Conservation (phyloP, 169 alveolate species). For the Cyclospora cayetanensis region DNA sequence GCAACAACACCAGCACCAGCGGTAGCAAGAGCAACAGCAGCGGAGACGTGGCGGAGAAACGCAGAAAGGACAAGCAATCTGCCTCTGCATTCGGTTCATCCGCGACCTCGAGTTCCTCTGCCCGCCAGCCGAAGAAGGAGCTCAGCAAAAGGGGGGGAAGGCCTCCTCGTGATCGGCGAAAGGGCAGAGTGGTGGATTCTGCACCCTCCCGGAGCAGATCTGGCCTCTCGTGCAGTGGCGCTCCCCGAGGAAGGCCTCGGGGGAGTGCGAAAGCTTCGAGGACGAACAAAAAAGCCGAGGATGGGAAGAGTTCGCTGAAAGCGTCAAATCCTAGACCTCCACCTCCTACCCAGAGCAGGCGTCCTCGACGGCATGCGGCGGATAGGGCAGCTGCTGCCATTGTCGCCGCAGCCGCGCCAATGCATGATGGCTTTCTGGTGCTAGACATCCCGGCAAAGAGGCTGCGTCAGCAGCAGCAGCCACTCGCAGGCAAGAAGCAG, state of each 20-base stretch:
- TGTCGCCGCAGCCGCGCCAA: neutral
- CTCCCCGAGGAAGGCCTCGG: neutral
- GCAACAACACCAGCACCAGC: conserved; percentile 4
- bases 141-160: neutral
- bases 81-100: neutral
- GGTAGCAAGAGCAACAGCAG: neutral
- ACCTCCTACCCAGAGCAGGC: neutral
- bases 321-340: neutral
- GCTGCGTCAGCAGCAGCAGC: conserved; percentile 17
- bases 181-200: neutral
- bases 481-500: neutral
- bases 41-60: too few species aligned
- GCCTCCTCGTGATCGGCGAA: neutral
- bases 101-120: neutral
- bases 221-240: neutral
- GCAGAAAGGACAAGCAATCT: neutral
- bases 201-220: neutral
- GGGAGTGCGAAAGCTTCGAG: neutral
- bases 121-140: too few species aligned
- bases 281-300: neutral
- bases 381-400: conserved; percentile 4
- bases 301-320: too few species aligned
- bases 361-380: conserved; percentile 16
- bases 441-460: neutral
- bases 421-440: neutral